phyloP scores from a whole-genome alignment of 225 moss, liverwort and hornwort genomes.

The Bryum argenteum region DNA sequence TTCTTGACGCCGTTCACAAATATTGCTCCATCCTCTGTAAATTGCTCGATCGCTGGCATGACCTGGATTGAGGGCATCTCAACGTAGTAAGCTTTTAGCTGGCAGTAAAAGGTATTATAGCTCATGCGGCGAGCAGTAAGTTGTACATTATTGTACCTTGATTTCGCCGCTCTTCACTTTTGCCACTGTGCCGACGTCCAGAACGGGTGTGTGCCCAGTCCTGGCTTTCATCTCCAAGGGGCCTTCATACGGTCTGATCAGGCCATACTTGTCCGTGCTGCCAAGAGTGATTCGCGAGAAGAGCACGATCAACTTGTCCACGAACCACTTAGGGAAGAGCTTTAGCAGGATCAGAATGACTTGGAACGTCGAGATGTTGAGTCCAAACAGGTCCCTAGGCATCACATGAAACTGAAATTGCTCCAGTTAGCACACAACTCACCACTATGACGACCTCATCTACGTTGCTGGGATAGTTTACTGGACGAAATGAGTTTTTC shows the following conservation, averaged over 20 bases:
- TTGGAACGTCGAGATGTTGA: constrained; percentile 65
- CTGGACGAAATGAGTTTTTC: no score
- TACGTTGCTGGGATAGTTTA: no score
- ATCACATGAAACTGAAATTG: constrained; percentile 70
- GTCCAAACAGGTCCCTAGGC: constrained; percentile 70
- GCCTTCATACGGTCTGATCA: constrained; percentile 67
- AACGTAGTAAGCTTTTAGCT: background rate
- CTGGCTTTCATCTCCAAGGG: constrained; percentile 66
- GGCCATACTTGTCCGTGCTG: constrained; percentile 53
- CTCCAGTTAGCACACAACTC: no score
- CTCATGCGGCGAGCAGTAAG: background rate
- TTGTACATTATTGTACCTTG: constrained; percentile 41
- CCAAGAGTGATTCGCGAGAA: constrained; percentile 70
- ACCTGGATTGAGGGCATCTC: constrained; percentile 22
- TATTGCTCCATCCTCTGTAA: constrained; percentile 35
- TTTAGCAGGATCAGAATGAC: constrained; percentile 59
- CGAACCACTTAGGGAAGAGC: constrained; percentile 69
- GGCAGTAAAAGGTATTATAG: background rate
- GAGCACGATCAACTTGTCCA: constrained; percentile 63
- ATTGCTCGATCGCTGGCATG: constrained; percentile 36
- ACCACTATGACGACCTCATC: no score
- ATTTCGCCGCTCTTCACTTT: constrained; percentile 71
- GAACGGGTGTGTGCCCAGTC: constrained; percentile 69
- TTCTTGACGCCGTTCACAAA: constrained; percentile 41
- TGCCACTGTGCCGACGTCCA: constrained; percentile 76